phyloP scores from a whole-genome alignment of 495 filamentous ascomycete genomes.

The Xylaria cubensis region DNA sequence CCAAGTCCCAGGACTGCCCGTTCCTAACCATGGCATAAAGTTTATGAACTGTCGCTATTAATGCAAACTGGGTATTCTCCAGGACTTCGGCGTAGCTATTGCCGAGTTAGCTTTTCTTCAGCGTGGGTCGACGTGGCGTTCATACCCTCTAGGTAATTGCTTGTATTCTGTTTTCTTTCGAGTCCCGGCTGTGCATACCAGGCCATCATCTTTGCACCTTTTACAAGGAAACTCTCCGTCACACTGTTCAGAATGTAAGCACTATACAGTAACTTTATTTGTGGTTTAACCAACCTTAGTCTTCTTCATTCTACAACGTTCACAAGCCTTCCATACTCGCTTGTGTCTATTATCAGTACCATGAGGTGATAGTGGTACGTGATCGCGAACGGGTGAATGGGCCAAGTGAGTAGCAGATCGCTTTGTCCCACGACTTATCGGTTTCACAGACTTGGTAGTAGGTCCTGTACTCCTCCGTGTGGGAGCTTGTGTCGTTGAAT shows the following conservation, averaged over 20 bases:
- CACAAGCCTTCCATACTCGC: conserved; percentile 74
- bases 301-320: conserved; percentile 75
- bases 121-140: not conserved
- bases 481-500: conserved; percentile 29
- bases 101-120: conserved; percentile 33
- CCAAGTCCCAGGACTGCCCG: conserved; percentile 59
- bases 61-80: conserved; percentile 63
- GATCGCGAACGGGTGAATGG: conserved; percentile 44
- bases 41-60: conserved; percentile 64
- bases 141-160: conserved; percentile 60
- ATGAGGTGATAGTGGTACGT: conserved; percentile 40
- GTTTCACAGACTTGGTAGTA: conserved; percentile 42
- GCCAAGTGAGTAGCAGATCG: conserved; percentile 35
- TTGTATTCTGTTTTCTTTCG: conserved; percentile 67
- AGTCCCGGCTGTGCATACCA: conserved; percentile 63
- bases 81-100: conserved; percentile 62
- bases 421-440: conserved; percentile 42
- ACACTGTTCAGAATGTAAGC: conserved; percentile 54
- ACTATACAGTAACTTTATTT: not conserved
- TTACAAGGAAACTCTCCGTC: conserved; percentile 72
- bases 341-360: conserved; percentile 61
- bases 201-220: conserved; percentile 67
- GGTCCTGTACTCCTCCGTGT: conserved; percentile 34
- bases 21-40: conserved; percentile 64
- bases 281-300: conserved; percentile 60